Conservation (phyloP, 2,329 filamentous ascomycete species). For the Arthrobotrys musiformis region DNA sequence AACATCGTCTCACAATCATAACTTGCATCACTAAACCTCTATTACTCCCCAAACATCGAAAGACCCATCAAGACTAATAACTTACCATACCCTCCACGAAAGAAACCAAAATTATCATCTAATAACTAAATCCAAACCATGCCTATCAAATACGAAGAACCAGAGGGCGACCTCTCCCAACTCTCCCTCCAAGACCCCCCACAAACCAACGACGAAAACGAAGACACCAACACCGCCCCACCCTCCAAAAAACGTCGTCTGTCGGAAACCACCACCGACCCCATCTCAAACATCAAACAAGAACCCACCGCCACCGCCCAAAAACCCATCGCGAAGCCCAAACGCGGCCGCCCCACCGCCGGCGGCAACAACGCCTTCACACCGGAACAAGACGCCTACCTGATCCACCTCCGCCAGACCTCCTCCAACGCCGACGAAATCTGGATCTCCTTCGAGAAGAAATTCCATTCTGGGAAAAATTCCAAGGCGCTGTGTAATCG, state of each 20-base stretch:
- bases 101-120: too few species aligned
- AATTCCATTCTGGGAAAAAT: conserved; percentile 21
- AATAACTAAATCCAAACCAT: not conserved
- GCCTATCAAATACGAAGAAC: not conserved
- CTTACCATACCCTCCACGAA: too few species aligned
- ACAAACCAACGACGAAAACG: too few species aligned
- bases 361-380: not conserved
- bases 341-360: not conserved
- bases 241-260: conserved; percentile 20
- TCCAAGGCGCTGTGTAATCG: conserved; percentile 8
- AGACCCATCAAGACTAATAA: too few species aligned
- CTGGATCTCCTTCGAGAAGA: conserved; percentile 9
- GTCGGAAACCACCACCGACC: not conserved
- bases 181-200: not conserved
- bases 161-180: not conserved
- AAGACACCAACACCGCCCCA: too few species aligned
- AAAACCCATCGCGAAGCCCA: not conserved
- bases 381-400: conserved; percentile 22
- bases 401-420: conserved; percentile 3
- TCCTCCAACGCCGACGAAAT: not conserved
- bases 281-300: not conserved
- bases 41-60: too few species aligned
- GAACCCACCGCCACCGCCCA: not conserved
- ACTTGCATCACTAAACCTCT: too few species aligned
- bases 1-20: too few species aligned